phyloP scores from a whole-genome alignment of 2,329 filamentous ascomycete species.

The Neofusicoccum umdonicola region DNA sequence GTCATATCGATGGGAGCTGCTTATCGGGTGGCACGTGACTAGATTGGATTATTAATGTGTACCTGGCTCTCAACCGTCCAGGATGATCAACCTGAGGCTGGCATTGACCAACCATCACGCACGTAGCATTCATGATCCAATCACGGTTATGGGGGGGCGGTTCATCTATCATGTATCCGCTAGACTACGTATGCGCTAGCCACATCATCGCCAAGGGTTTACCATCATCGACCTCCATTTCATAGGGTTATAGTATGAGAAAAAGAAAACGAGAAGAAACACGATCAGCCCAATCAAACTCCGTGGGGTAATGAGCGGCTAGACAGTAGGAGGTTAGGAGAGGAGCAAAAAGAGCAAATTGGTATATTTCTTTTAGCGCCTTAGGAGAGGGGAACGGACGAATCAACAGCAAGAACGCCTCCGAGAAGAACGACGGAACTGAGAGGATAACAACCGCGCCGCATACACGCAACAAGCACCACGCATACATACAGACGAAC shows the following conservation, averaged over 20 bases:
- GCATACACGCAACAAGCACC: conserved; percentile 17
- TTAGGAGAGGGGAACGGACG: conserved; percentile 20
- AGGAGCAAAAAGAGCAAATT: conserved; percentile 33
- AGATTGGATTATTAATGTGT: not conserved
- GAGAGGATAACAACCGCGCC: conserved; percentile 20
- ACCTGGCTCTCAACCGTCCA: not conserved
- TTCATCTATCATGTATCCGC: conserved; percentile 13
- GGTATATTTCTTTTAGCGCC: conserved; percentile 45
- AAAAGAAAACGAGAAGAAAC: not conserved
- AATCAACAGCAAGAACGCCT: conserved; percentile 11
- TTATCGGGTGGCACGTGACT: not conserved
- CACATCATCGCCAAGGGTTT: not conserved
- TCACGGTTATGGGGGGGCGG: not conserved
- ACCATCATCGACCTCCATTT: conserved; percentile 10
- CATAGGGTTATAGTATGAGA: conserved; percentile 2
- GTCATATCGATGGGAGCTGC: conserved; percentile 7
- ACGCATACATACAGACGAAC: conserved; percentile 19
- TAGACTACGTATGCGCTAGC: conserved; percentile 15
- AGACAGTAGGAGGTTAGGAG: not conserved
- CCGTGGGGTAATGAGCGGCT: conserved; percentile 6
- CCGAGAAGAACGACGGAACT: conserved; percentile 20
- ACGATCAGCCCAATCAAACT: not conserved
- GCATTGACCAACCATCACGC: not conserved
- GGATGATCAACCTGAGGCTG: not conserved
- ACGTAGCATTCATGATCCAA: not conserved